phyloP scores from a whole-genome alignment of 129 eudicot genomes.

The Arctium minus region DNA sequence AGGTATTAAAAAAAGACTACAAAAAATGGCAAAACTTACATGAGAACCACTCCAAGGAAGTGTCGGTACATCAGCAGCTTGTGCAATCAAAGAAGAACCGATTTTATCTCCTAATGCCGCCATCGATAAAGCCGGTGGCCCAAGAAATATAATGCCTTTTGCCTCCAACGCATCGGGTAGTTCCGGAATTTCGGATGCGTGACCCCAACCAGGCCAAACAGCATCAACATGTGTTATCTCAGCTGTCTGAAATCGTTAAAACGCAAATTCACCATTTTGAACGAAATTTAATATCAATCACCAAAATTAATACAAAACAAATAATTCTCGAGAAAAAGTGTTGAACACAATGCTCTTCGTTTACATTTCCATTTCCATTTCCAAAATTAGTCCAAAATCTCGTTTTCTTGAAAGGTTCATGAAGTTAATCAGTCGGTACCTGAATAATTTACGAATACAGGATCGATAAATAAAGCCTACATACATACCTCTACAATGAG shows the following conservation, averaged over 20 bases:
- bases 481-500: slow-evolving; percentile 99
- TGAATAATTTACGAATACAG: background rate
- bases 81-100: slow-evolving; percentile 97
- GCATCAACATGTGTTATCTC: slow-evolving; percentile 96
- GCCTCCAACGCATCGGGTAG: slow-evolving; percentile 85
- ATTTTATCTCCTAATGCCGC: slow-evolving; percentile 96
- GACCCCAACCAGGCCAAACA: slow-evolving; percentile 99
- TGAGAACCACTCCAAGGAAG: slow-evolving; percentile 99
- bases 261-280: background rate
- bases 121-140: slow-evolving; percentile 94
- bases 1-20: background rate
- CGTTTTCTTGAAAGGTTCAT: background rate
- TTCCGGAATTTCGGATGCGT: slow-evolving; percentile 99
- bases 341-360: background rate
- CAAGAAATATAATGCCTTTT: slow-evolving; percentile 88
- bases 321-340: background rate
- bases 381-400: background rate
- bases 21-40: slow-evolving; percentile 39
- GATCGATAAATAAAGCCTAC: background rate
- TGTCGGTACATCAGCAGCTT: slow-evolving; percentile 96
- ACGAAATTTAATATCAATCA: background rate
- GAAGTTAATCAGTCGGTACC: background rate
- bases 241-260: slow-evolving; percentile 56
- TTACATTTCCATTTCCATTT: background rate
- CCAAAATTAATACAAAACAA: background rate